Conservation (phyloP, 805 yeast genomes). For the Wickerhamomyces bisporus region DNA sequence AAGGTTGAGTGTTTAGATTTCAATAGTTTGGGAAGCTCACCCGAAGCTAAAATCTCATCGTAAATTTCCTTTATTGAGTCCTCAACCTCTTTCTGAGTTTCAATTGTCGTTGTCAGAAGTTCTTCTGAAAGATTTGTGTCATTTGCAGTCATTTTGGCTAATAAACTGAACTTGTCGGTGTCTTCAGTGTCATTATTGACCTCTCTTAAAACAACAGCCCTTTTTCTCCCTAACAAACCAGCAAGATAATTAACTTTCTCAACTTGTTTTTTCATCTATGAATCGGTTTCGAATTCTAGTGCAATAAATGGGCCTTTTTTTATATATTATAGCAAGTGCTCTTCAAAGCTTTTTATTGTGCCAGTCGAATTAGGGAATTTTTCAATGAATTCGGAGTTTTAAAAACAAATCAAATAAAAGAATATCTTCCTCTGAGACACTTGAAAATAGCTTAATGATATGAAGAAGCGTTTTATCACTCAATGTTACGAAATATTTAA, state of each 20-base stretch:
- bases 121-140: conserved; percentile 20
- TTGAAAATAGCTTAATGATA: too few relatives aligned
- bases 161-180: conserved; percentile 5
- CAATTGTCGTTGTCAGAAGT: conserved; percentile 32
- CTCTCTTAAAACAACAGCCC: conserved; percentile 2
- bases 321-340: too few relatives aligned
- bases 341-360: not conserved
- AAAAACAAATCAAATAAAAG: too few relatives aligned
- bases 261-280: not conserved
- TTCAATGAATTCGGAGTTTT: too few relatives aligned
- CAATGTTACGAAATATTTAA: not conserved
- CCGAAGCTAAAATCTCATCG: conserved; percentile 19
- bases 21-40: conserved; percentile 11
- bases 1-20: conserved; percentile 16
- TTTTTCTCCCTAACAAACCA: conserved; percentile 10
- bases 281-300: too few relatives aligned
- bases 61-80: conserved; percentile 27
- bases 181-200: conserved; percentile 1
- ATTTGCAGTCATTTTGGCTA: conserved; percentile 12
- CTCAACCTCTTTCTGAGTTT: conserved; percentile 30
- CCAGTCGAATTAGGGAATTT: not conserved
- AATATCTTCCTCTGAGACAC: too few relatives aligned
- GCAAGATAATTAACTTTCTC: conserved; percentile 2
- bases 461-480: not conserved
- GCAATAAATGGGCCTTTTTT: not conserved